These are phyloP conservation scores for Sclerotiophoma versabilis DNA, from an alignment of 2,329 filamentous ascomycete species.

Conservation along the genomic window DNA sequence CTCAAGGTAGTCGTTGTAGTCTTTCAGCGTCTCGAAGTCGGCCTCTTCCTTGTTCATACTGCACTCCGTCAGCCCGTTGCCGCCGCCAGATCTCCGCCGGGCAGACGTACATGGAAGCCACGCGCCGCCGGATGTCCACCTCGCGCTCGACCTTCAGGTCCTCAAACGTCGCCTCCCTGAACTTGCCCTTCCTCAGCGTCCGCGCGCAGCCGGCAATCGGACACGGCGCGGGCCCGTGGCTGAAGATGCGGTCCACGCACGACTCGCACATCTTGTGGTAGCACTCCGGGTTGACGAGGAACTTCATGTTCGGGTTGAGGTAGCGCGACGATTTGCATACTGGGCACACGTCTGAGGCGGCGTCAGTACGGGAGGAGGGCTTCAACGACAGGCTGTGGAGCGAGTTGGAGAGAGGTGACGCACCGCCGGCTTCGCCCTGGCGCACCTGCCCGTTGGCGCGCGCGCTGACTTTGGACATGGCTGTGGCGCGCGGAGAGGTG, in stretches of 20 bases:
- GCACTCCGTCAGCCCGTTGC: no score
- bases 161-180: conserved; percentile 87
- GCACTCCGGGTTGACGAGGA: conserved; percentile 97
- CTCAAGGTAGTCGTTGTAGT: conserved; percentile 95
- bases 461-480: conserved; percentile 45
- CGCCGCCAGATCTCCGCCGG: no score
- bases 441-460: conserved; percentile 41
- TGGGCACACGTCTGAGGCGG: conserved; percentile 78
- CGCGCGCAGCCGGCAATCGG: conserved; percentile 88
- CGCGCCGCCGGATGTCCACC: conserved; percentile 85
- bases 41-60: conserved; percentile 90
- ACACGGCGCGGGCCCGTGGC: conserved; percentile 87
- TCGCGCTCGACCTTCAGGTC: conserved; percentile 90
- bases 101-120: conserved; percentile 59
- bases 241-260: conserved; percentile 94
- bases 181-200: conserved; percentile 83
- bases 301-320: conserved; percentile 91
- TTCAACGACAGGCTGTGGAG: conserved; percentile 41
- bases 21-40: conserved; percentile 83
- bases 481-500: conserved; percentile 7
- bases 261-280: conserved; percentile 99
- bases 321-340: conserved; percentile 97
- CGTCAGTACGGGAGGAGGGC: conserved; percentile 31
- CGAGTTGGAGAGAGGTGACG: conserved; percentile 43
- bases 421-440: conserved; percentile 47